Percentiles rank a stretch among this genome's conserved stretches.
Evolutionary conservation across 495 filamentous ascomycete genomes (phyloP).

Genomic region (Corynascus novoguineensis): DNA sequence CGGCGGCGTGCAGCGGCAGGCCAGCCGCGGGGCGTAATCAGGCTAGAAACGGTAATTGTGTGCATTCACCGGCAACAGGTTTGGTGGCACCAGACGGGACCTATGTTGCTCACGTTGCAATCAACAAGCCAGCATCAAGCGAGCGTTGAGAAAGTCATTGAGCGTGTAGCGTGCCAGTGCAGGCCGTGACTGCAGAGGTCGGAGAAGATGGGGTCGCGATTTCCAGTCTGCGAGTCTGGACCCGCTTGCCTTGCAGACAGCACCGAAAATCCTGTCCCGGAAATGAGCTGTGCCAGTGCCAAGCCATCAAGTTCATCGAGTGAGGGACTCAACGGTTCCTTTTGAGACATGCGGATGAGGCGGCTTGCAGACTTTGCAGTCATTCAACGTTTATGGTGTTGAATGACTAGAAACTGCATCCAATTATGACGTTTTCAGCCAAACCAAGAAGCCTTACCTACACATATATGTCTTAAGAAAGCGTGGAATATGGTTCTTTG

Average conservation of each 20-base stretch:
- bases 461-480: too few species aligned
- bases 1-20: neutral
- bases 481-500: too few species aligned
- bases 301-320: neutral
- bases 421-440: too few species aligned
- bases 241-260: neutral
- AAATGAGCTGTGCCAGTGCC: neutral
- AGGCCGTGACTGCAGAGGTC: too few species aligned
- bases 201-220: neutral
- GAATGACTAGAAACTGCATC: too few species aligned
- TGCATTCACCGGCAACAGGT: neutral
- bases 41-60: neutral
- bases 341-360: neutral
- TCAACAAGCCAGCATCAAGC: neutral
- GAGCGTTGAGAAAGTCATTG: too few species aligned
- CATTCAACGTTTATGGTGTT: too few species aligned
- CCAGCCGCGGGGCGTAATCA: neutral
- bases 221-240: neutral
- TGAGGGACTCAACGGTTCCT: neutral
- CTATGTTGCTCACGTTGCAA: too few species aligned
- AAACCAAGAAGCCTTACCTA: too few species aligned
- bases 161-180: too few species aligned
- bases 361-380: conserved; percentile 5
- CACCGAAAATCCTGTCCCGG: neutral
- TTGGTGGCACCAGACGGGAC: neutral